phyloP scores from a whole-genome alignment of 2,329 filamentous ascomycete genomes.

The Botrytis cinerea region DNA sequence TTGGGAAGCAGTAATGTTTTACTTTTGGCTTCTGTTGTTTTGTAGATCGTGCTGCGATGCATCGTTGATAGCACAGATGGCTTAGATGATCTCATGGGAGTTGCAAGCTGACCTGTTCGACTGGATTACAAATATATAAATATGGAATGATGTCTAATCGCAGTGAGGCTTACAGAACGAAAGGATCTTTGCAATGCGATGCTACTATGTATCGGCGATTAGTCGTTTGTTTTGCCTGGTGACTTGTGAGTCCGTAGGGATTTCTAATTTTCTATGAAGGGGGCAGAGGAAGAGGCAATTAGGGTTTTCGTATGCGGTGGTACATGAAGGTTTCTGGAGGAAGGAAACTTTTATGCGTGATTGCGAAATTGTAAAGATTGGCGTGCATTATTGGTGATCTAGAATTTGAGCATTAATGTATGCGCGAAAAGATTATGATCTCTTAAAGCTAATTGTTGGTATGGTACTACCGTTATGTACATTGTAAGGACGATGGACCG shows the following conservation, averaged over 20 bases:
- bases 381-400: not conserved
- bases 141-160: not conserved
- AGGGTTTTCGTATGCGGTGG: not conserved
- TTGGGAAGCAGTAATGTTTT: not conserved
- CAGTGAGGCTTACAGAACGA: not conserved
- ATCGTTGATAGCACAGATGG: not conserved
- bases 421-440: not conserved
- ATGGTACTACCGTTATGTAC: not conserved
- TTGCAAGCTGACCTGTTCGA: not conserved
- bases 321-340: not conserved
- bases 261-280: not conserved
- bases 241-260: not conserved
- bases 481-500: not conserved
- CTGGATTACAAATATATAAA: not conserved
- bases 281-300: not conserved
- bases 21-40: not conserved
- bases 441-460: not conserved
- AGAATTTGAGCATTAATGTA: not conserved
- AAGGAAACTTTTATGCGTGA: slow-evolving; percentile 6
- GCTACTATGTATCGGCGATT: not conserved
- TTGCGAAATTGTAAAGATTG: not conserved
- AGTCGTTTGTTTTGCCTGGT: not conserved
- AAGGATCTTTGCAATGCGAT: not conserved
- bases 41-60: not conserved
- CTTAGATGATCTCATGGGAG: not conserved